Base-by-base conservation (phyloP, 2,329 filamentous ascomycete genomes). In the Pseudocercospora crystallina region DNA sequence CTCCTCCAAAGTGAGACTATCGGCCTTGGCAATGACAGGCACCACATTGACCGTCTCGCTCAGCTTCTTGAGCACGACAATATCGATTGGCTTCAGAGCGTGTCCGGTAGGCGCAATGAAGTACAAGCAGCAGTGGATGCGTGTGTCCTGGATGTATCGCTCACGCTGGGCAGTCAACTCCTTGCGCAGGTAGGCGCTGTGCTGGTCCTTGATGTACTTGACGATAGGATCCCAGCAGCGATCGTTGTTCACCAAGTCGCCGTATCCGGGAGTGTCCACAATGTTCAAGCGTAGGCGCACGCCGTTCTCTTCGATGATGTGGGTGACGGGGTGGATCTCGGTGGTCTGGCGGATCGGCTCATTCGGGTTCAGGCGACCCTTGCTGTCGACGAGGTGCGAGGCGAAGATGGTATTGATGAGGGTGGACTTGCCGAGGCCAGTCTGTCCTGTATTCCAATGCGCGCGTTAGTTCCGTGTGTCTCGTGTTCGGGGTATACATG, bases 171-270 rank as follows among this genome's bases (percentile, higher is more conserved):
- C 94, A 49, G 94, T 97, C 69, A 99, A 90, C 76, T 99, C 94
- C 83, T 99, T 99, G 76, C 94, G 89, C 65, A 99, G 85, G 79
- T 97, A 99, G 67, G 94, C 92, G 46, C 90, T 96, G 81, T 99
- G 94, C 80, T 99, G 94, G 76, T 99, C 94, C 83, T 99, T 99
- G 83, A 99, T 99, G 78, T 99, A 99, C 81, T 99, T 99, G 81
- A 99, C 92, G 73, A 99, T 99, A 59, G 94, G 94, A 71, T 99
- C 94, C 94, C 94, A 99, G 85, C 94, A 99, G 82, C 94, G 88
- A 79, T 99, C 94, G 76, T 99, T 99, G 84, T 99, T 99, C 76
- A 99, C 94, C 70, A 96, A 84, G 69, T 99, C 94, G 69, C 94
- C 94, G 69, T 99, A 99, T 60, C 94, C 94, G 59, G 94, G 94